These are phyloP conservation scores for Saccharomyces pastorianus DNA, from an alignment of 1,139 yeast genomes.

Conservation along the genomic window DNA sequence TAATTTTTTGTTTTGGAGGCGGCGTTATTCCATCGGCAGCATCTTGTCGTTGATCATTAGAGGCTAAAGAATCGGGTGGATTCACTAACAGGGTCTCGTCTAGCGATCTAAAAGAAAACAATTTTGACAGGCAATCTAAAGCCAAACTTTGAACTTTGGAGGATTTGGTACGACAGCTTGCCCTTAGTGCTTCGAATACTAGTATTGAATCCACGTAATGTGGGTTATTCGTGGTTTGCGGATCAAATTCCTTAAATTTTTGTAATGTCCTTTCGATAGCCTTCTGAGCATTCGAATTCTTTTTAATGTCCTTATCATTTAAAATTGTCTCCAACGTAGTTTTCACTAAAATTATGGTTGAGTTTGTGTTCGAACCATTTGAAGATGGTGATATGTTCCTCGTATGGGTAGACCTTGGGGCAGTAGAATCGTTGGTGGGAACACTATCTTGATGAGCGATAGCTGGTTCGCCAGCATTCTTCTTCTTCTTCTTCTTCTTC, in stretches of 20 bases:
- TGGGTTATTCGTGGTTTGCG: conserved; percentile 11
- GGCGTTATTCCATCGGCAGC: conserved; percentile 39
- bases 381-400: conserved; percentile 16
- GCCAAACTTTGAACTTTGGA: conserved; percentile 49
- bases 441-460: background rate
- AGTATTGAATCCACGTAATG: conserved; percentile 37
- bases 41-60: conserved; percentile 28
- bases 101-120: conserved; percentile 55
- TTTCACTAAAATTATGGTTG: conserved; percentile 25
- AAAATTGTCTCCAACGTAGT: conserved; percentile 25
- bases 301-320: conserved; percentile 28
- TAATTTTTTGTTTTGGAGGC: conserved; percentile 49
- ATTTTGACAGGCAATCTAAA: conserved; percentile 57
- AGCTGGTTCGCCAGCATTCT: background rate
- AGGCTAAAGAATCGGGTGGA: conserved; percentile 35
- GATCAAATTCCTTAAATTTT: conserved; percentile 19
- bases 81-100: conserved; percentile 42
- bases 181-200: conserved; percentile 54
- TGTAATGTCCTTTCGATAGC: conserved; percentile 23
- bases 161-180: conserved; percentile 48
- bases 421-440: background rate
- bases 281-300: conserved; percentile 23
- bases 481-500: conserved; percentile 1
- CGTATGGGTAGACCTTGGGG: conserved; percentile 7
- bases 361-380: conserved; percentile 13